These are phyloP conservation scores for Ophiostoma sp. DNA, from an alignment of 2,329 filamentous ascomycete species.

Conservation along the genomic window DNA sequence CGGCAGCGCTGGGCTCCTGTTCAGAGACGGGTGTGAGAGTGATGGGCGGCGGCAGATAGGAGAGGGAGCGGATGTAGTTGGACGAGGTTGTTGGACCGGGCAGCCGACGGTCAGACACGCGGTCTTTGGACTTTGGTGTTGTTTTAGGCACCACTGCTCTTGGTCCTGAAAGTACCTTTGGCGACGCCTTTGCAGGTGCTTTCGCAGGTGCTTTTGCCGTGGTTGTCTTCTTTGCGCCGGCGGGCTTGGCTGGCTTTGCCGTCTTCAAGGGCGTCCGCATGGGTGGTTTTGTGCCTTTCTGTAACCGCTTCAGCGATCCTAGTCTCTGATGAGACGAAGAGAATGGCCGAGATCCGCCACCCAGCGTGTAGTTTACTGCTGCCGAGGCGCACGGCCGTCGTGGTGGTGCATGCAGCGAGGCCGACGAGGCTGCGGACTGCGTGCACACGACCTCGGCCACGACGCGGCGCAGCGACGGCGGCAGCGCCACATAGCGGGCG, in stretches of 20 bases:
- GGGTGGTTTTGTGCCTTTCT: conserved; percentile 1
- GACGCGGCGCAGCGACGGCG: conserved; percentile 27
- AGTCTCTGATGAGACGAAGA: conserved; percentile 1
- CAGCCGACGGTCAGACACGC: not conserved
- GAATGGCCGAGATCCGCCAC: not conserved
- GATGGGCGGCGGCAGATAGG: conserved; percentile 31
- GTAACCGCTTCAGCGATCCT: not conserved
- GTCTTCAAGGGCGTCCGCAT: conserved; percentile 12
- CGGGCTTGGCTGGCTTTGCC: not conserved
- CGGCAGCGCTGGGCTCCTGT: not conserved
- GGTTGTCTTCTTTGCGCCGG: not conserved
- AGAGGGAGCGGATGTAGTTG: conserved; percentile 27
- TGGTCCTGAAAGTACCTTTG: not conserved
- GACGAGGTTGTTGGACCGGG: not conserved
- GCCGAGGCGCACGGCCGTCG: not conserved
- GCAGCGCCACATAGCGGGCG: conserved; percentile 28
- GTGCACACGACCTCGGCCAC: conserved; percentile 21
- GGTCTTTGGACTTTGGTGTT: conserved; percentile 12
- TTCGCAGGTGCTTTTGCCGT: not conserved
- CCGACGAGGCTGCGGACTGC: not conserved
- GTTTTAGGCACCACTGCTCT: not conserved
- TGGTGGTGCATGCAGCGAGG: not conserved
- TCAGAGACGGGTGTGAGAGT: not conserved
- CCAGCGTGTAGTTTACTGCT: too few species aligned
- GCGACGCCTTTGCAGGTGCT: not conserved